Base-by-base conservation (phyloP, 768 basidiomycete species). In the Lentinula raphanica region DNA sequence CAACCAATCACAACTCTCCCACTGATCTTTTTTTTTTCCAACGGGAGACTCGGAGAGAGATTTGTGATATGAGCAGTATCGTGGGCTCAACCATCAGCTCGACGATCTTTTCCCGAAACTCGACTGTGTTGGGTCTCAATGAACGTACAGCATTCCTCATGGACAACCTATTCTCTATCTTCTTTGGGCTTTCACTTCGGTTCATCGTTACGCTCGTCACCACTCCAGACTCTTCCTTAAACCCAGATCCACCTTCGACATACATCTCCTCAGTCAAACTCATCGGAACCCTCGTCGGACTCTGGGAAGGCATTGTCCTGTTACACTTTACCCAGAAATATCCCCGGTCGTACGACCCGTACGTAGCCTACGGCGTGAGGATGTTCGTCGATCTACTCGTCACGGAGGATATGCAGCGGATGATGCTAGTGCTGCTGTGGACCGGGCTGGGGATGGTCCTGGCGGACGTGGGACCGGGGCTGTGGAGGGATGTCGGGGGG, bases 271-370 rank as follows among this genome's bases (percentile, higher is more conserved):
- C 80, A 67, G 69, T 77, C 67, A 79, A 76, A 58, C 67, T 82
- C 56, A 80, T 77, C n/a, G 83, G 85, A 17, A 83, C 85, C 13
- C 77, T 91, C 58, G 75, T 92, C 54, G 90, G 89, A 7, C 73
- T 90, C 19, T 91, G 88, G 87, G 89, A 91, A 70, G 88, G 90
- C 49, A 79, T 87, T 25, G 82, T 90, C 36, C 75, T 89, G 56
- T 80, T 83, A 39, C 89, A 90, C 63, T 90, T 88, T 68, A 69
- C 88, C 61, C 79, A 79, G 60, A 87, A 87, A 67, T 79, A 78
- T 70, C 86, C 87, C 31, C 65, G 66, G 31, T 88, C 88, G 0
- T 74, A 77, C 57, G 88, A 90, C 68, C 88, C 88, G 7, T 88
- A 85, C 69, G 71, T 90, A 55, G 86, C 80, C 13, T 82, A 83